These are phyloP conservation scores for Colletotrichum liriopes DNA, from an alignment of 2,329 filamentous ascomycete species.

Conservation along the genomic window DNA sequence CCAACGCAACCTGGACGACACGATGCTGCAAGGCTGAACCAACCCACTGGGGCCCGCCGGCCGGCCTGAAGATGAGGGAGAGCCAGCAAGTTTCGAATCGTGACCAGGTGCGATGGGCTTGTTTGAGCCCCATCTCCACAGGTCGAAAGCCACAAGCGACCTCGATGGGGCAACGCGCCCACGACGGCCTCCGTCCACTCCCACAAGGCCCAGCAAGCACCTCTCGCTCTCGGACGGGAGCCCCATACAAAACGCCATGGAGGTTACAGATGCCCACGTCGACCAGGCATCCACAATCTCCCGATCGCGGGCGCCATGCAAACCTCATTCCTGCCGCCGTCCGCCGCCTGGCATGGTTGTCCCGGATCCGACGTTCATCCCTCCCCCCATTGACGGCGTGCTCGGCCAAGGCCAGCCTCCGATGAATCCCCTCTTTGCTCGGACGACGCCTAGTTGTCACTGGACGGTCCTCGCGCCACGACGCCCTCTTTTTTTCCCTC, in stretches of 20 bases:
- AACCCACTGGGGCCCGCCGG: not conserved
- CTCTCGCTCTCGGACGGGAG: slow-evolving; percentile 23
- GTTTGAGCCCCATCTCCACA: slow-evolving; percentile 20
- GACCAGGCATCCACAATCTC: slow-evolving; percentile 22
- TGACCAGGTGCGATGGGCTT: slow-evolving; percentile 11
- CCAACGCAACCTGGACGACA: not conserved
- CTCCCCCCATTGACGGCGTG: slow-evolving; percentile 16
- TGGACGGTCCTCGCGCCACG: not conserved
- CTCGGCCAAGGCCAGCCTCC: not conserved
- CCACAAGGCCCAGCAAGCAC: not conserved
- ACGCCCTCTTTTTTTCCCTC: not conserved
- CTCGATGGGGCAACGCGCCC: slow-evolving; percentile 2
- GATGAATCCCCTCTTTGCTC: not conserved
- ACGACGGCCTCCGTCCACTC: not conserved
- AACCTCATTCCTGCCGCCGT: slow-evolving; percentile 15
- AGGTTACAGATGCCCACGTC: slow-evolving; percentile 11
- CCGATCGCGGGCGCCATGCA: slow-evolving; percentile 8
- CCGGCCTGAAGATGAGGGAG: not conserved
- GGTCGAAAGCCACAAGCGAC: not conserved
- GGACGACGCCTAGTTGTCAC: not conserved
- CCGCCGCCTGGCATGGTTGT: not conserved
- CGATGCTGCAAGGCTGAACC: slow-evolving; percentile 11
- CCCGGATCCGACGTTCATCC: slow-evolving; percentile 25
- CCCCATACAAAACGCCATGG: slow-evolving; percentile 31
- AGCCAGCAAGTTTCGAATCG: slow-evolving; percentile 20